phyloP scores from a whole-genome alignment of 352 stramenopile species.

The Vaucheria bursata region DNA sequence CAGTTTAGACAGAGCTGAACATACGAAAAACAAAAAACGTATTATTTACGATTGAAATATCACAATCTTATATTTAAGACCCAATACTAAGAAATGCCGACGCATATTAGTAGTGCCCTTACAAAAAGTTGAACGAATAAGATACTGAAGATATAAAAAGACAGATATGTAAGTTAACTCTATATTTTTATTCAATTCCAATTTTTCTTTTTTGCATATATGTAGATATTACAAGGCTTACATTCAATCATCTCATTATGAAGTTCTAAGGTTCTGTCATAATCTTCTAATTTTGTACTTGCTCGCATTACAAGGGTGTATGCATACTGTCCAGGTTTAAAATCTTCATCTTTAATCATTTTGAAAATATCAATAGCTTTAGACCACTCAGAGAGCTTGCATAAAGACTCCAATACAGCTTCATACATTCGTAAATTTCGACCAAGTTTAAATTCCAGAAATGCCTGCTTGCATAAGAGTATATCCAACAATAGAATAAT shows the following conservation, averaged over 20 bases:
- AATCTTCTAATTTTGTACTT: not conserved
- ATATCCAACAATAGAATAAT: not conserved
- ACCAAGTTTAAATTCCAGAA: not conserved
- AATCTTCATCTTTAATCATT: not conserved
- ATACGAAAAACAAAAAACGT: too few species aligned
- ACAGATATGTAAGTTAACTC: not conserved
- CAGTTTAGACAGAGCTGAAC: not conserved
- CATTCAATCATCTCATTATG: not conserved
- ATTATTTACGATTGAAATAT: too few species aligned
- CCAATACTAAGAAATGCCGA: too few species aligned
- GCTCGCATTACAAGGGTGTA: conserved; percentile 1
- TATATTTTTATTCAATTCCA: not conserved
- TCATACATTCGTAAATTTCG: not conserved
- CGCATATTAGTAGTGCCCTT: too few species aligned
- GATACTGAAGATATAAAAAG: not conserved
- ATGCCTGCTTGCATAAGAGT: not conserved
- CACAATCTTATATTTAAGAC: too few species aligned
- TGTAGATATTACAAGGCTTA: not conserved
- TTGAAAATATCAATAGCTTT: not conserved
- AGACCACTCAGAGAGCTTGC: not conserved
- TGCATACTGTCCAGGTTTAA: not conserved
- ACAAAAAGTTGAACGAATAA: too few species aligned
- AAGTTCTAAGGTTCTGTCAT: not conserved
- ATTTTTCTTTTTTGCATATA: not conserved
- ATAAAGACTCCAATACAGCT: not conserved